Evolutionary conservation across 2,329 filamentous ascomycete genomes (phyloP).

Genomic region (Ceratocystis albifundus): DNA sequence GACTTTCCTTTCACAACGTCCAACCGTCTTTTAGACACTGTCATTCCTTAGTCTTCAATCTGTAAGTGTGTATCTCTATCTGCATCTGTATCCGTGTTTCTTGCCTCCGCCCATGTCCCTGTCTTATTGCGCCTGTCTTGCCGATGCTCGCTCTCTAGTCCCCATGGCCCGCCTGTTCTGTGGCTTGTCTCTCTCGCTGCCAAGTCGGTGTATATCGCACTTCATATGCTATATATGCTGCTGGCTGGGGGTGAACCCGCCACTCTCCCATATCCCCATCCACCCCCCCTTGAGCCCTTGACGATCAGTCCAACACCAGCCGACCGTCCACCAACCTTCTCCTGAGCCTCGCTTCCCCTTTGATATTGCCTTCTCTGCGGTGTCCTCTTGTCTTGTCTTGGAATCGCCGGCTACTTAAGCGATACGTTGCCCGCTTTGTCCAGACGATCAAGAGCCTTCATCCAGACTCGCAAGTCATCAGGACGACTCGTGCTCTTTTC

Average conservation of each 20-base stretch:
- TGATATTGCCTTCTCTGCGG: neutral
- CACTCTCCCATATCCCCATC: neutral
- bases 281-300: neutral
- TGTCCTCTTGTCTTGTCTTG: neutral
- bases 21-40: constrained; percentile 13
- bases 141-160: neutral
- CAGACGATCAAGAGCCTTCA: neutral
- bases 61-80: constrained; percentile 17
- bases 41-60: constrained; percentile 19
- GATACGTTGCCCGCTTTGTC: neutral
- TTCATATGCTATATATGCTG: neutral
- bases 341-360: neutral
- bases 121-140: neutral
- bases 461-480: neutral
- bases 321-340: neutral
- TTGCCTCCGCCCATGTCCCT: neutral
- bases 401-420: constrained; percentile 5
- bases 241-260: neutral
- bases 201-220: neutral
- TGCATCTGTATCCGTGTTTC: neutral
- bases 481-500: neutral
- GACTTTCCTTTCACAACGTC: constrained; percentile 7
- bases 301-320: constrained; percentile 8
- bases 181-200: neutral
- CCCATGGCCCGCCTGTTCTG: neutral